Base-by-base conservation (phyloP, 176 grass and related monocot species). In the Panicum miliaceum region DNA sequence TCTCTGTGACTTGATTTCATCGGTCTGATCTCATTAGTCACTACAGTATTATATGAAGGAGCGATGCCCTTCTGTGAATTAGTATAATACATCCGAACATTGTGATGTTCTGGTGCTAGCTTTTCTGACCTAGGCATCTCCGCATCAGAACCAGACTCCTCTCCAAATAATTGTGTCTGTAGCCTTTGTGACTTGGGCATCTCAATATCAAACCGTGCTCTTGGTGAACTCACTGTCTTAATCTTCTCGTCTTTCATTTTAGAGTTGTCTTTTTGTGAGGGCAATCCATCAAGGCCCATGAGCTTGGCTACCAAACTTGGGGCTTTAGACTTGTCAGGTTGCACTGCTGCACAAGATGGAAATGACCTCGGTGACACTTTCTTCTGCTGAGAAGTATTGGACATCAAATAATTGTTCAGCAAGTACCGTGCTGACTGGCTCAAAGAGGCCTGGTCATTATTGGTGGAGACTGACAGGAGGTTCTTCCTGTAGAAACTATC, bases 241-340 rank as follows among this genome's bases (percentile, higher is more conserved):
- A 61, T 81, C 13, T 54, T 84, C 68, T 87, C 84, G 0, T 90
- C 90, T 86, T 85, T 93, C 81, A 71, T 51, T n/a, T 69, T 14
- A 9, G 63, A 42, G 65, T 64, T 71, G 75, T 18, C 66, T 52
- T 77, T 83, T 19, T 86, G 83, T 57, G 41, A 23, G 57, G 90
- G 89, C 67, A 77, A 61, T 67, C 90, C 89, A 71, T 90, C 88
- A 75, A 98, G 85, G 64, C 92, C 95, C 95, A 98, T 98, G 75
- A 98, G 92, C 86, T 90, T 98, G 37, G 91, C 95, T 80, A 98
- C 86, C 77, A 98, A 78, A 40, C 88, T 89, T 79, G 82, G 66
- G 54, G 89, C 27, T 81, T 83, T 92, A 5, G 78, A 62, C 41
- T 84, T 94, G 16, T 78, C 77, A 76, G 82, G 56, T 46, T 76